Base-by-base conservation (phyloP, 352 stramenopile genomes). In the Pythium guiyangense region DNA sequence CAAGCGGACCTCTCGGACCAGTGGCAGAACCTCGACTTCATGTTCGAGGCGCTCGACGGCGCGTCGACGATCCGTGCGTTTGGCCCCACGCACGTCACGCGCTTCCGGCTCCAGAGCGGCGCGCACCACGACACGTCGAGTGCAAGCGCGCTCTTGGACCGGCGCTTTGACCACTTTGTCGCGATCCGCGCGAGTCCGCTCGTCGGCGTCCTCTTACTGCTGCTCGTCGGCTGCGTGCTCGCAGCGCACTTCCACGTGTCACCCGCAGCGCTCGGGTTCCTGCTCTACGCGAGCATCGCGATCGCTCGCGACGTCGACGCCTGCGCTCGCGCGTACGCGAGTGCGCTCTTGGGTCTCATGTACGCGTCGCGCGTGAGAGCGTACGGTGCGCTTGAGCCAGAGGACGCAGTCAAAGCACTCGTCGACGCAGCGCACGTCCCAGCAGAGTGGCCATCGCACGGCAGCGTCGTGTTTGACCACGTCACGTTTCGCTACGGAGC, bases 271-370 rank as follows among this genome's bases (percentile, higher is more conserved):
- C 64, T 78, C 31, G 67, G 70, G 6, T 53, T 78, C 14, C 61
- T 78, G 60, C 64, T 79, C 17, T 75, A 76, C 64, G 76, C 76
- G 44, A 64, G 31, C 27, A 73, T 74, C 59, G 68, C 60, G 34
- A 72, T 77, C 49, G 67, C 68, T 42, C 64, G 57, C 2, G 69
- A 74, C 20, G 60, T 77, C 35, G 70, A 66, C 46, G 67, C 57
- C 26, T 57, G 74, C 11, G 70, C 61, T 27, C 31, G 57, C 26
- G 64, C 67, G 49, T 52, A 74, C 43, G 66, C 74, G 9, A 57
- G 72, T 43, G 59, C 63, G 20, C 53, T 64, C 9, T 31, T 69
- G 20, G 72, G 59, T 9, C 44, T 67, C 42, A 49, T 74, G 34
- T 70, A 70, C 56, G 67, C 74, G 6, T 60, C 71, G 45, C 59